Evolutionary conservation across 2,329 filamentous ascomycete genomes (phyloP).

Genomic region (Botryotinia globosa): DNA sequence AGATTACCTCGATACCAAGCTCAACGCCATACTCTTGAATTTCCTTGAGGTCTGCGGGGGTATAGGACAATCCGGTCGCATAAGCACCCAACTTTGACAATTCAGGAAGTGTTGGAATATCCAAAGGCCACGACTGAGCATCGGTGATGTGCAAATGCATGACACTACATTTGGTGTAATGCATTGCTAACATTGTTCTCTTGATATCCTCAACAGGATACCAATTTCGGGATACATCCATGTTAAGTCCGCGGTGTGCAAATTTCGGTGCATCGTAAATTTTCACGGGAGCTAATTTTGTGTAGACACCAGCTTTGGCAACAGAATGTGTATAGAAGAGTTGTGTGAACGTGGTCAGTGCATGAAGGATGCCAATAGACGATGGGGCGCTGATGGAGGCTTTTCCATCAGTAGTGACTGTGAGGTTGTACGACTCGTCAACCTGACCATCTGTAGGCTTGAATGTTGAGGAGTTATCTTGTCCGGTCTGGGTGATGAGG

Average conservation of each 20-base stretch:
- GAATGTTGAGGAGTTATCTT: constrained; percentile 53
- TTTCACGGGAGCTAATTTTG: constrained; percentile 63
- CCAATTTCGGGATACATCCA: constrained; percentile 74
- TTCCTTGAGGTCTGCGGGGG: constrained; percentile 57
- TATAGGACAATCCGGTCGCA: constrained; percentile 63
- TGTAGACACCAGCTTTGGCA: constrained; percentile 58
- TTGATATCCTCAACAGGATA: constrained; percentile 54
- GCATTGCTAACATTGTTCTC: constrained; percentile 71
- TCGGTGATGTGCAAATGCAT: constrained; percentile 81
- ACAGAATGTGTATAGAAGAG: constrained; percentile 72
- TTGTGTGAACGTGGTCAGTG: constrained; percentile 74
- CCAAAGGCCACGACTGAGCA: constrained; percentile 81
- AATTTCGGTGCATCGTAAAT: constrained; percentile 75
- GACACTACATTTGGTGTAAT: constrained; percentile 80
- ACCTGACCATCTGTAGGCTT: constrained; percentile 61
- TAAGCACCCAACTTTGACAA: constrained; percentile 74
- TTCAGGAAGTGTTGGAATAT: constrained; percentile 71
- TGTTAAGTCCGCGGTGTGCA: constrained; percentile 71
- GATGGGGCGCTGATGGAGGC: constrained; percentile 63
- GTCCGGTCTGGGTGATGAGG: constrained; percentile 56
- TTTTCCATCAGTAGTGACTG: constrained; percentile 54
- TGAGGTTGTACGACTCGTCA: constrained; percentile 74
- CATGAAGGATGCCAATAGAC: constrained; percentile 67
- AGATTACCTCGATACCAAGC: constrained; percentile 67
- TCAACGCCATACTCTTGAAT: constrained; percentile 70